Conservation (phyloP, 805 yeast species). For the Metschnikowia shivogae region DNA sequence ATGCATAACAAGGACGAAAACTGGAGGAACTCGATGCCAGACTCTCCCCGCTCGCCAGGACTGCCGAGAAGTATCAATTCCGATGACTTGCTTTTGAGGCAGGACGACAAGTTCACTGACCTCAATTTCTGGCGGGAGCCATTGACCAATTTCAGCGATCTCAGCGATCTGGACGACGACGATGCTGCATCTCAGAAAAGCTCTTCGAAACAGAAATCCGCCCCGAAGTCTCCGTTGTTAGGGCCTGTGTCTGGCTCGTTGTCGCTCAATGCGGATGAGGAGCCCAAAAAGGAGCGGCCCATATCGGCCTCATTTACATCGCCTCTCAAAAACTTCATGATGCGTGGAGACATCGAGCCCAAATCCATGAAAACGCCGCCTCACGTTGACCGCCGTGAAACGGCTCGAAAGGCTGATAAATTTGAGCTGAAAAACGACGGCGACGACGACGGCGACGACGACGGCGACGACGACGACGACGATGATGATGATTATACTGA, state of each 20-base stretch:
- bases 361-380: constrained; percentile 26
- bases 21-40: constrained; percentile 10
- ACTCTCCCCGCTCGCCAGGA: constrained; percentile 20
- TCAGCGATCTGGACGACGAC: constrained; percentile 47
- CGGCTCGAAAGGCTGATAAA: neutral
- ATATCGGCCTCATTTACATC: constrained; percentile 35
- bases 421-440: constrained; percentile 6
- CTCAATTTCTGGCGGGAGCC: constrained; percentile 93
- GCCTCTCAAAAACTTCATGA: constrained; percentile 41
- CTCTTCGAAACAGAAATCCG: constrained; percentile 8
- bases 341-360: constrained; percentile 27
- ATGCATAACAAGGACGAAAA: constrained; percentile 20
- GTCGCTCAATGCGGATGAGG: constrained; percentile 1
- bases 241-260: constrained; percentile 10
- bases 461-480: constrained; percentile 16
- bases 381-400: constrained; percentile 17
- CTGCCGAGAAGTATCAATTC: constrained; percentile 21
- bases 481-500: constrained; percentile 6
- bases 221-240: constrained; percentile 3
- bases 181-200: constrained; percentile 16
- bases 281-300: constrained; percentile 26
- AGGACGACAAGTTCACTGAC: constrained; percentile 71
- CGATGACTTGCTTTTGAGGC: constrained; percentile 27
- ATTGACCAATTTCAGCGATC: constrained; percentile 54
- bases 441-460: constrained; percentile 18